These are phyloP conservation scores for Tulasnella sp. DNA, from an alignment of 768 basidiomycete genomes.

Conservation along the genomic window DNA sequence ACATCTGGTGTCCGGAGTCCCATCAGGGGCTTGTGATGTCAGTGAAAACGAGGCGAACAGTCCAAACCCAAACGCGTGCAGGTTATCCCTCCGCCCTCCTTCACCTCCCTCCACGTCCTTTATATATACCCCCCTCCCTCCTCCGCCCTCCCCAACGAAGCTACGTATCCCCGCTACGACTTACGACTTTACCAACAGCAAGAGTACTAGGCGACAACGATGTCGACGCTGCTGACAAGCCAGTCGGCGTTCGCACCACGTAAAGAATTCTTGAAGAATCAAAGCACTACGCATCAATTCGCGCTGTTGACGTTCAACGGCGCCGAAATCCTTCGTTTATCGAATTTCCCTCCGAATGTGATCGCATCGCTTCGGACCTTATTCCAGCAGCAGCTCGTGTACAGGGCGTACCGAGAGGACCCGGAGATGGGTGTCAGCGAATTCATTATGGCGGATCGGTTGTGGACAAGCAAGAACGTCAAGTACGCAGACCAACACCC, in stretches of 20 bases:
- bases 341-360: constrained; percentile 29
- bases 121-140: background rate
- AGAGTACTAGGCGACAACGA: background rate
- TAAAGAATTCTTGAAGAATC: constrained; percentile 27
- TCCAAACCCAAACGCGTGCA: constrained; percentile 13
- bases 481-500: background rate
- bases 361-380: constrained; percentile 17
- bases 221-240: background rate
- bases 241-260: constrained; percentile 27
- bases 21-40: constrained; percentile 10
- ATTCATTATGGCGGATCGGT: constrained; percentile 28
- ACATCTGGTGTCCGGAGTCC: background rate
- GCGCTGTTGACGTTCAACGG: constrained; percentile 31
- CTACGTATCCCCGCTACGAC: background rate
- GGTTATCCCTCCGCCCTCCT: background rate
- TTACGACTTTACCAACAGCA: background rate
- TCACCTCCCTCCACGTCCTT: background rate
- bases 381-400: constrained; percentile 15
- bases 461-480: constrained; percentile 21
- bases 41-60: constrained; percentile 11
- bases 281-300: constrained; percentile 28
- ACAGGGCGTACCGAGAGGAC: constrained; percentile 27
- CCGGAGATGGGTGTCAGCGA: constrained; percentile 26
- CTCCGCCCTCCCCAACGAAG: too few relatives aligned
- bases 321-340: constrained; percentile 29